Evolutionary conservation across 2,329 filamentous ascomycete genomes (phyloP), one percentile per base, ranked within the genome.

Genomic region (Cladosporium phlei): DNA sequence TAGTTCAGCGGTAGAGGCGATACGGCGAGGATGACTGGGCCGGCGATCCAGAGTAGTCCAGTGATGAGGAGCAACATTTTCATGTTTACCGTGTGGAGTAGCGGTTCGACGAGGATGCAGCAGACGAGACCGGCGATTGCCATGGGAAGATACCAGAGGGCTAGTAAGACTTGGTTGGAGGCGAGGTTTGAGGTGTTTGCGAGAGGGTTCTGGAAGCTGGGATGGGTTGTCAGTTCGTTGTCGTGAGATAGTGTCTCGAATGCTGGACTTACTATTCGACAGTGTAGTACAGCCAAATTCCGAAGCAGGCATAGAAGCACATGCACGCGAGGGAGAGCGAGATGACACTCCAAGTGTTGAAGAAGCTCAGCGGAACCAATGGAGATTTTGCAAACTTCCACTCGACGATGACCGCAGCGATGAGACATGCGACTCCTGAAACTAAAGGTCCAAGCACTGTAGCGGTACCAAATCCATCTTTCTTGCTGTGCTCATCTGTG

Each of bases 291-390:
- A 64, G 52, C 58, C 57, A 59, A 38, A 62, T 57, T 17, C 62
- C 55, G 38, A 65, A 65, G 29, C 56, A 61, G 10, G 62, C 64
- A 38, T 64, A 66, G 55, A 65, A 64, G 56, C 59, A 65, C 8
- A 66, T 51, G 29, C 55, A 59, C 4, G 61, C 63, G 2, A 65
- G 35, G 12, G 55, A 56, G 17, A 66, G 55, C 11, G 61, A 53
- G 25, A 56, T 56, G 35, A 61, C 55, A 37, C 56, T 57, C 33
- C 52, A 56, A 1, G 60, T 59, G 10, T 40, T 45, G 52, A 66
- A 66, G 56, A 66, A 64, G 30, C 59, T 55, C 33, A 60, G 58
- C 2, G 64, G 64, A 9, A 66, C 49, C 4, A 66, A 40, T 3
- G 64, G 63, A 25, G 56, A 61, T 6, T 49, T 52, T 0, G 62